Evolutionary conservation across 495 filamentous ascomycete species (phyloP), one percentile per base, ranked within the genome.

Genomic region (Xylaria bambusicola): DNA sequence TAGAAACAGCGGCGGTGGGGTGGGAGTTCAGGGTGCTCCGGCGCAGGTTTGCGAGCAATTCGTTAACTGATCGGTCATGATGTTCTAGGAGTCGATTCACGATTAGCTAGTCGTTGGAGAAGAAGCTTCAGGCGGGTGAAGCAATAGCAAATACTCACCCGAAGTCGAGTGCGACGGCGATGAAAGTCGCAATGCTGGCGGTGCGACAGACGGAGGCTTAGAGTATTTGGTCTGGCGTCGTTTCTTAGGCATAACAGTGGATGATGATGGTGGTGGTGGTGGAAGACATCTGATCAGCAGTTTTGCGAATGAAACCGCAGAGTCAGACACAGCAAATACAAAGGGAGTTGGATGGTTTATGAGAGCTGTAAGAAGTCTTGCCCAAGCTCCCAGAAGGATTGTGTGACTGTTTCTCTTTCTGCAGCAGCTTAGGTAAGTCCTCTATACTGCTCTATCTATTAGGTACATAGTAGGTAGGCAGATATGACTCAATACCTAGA

Each of bases 231-330:
- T 56, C 23, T 75, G 68, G 47, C 75, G 71, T 73, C 79, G 71
- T 75, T 82, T 83, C 74, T 83, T 84, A 67, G 81, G 80, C 81
- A 84, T 84, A 63, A 62, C 66, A 66, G 54, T 33, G 29, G 10
- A 63, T 45, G 60, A 58, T 33, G 41, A 20, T 31, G 3, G 35
- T 35, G 35, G 33, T 51, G 60, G 56, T 33, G 41, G n/a, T 31
- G 3, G 35, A 36, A 33, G 33, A 52, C 56, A 61, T 64, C 58
- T 60, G 29, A 15, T 50, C 53, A 6, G 23, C 33, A 31, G 7
- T 40, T 26, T 58, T 62, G 63, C 59, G 59, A 62, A 62, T 56
- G 56, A 44, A 44, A 36, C 50, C 20, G 35, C 33, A 53, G 33
- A 42, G 40, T 29, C 23, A 35, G 33, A 53, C 26, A 53, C 7